These are phyloP conservation scores for Wickerhamomyces xylosicus DNA, from an alignment of 805 yeast species.

Conservation along the genomic window DNA sequence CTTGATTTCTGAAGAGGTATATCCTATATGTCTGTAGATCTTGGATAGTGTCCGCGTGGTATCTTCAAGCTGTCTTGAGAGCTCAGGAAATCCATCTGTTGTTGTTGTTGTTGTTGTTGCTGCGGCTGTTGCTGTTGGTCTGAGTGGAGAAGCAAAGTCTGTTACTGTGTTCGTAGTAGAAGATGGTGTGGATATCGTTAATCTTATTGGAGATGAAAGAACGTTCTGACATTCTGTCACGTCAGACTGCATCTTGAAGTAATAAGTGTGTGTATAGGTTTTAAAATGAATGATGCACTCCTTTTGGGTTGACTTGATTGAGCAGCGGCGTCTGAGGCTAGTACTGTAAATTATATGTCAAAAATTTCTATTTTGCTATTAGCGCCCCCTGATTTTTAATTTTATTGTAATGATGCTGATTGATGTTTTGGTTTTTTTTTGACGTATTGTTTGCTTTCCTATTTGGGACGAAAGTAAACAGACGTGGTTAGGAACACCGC, in stretches of 20 bases:
- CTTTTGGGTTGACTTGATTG: no score
- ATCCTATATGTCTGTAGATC: constrained; percentile 45
- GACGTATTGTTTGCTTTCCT: background rate
- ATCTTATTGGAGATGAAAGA: background rate
- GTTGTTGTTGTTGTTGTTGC: constrained; percentile 16
- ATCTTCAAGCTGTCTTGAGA: background rate
- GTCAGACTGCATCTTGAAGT: no score
- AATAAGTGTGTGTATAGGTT: no score
- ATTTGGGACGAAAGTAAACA: background rate
- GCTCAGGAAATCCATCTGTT: constrained; percentile 10
- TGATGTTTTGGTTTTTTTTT: background rate
- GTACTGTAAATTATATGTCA: no score
- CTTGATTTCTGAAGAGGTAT: constrained; percentile 36
- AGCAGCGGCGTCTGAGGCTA: no score
- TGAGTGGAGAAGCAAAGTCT: background rate
- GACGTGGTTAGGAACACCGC: no score
- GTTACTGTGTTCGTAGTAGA: no score
- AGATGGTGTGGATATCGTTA: background rate
- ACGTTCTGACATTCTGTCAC: background rate
- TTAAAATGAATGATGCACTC: no score
- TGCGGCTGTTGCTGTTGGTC: background rate
- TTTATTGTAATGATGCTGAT: no score
- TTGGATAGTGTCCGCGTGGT: constrained; percentile 13
- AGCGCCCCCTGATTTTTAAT: no score
- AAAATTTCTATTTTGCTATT: no score